phyloP scores from a whole-genome alignment of 345 rosid species.

The Luvunga scandens region DNA sequence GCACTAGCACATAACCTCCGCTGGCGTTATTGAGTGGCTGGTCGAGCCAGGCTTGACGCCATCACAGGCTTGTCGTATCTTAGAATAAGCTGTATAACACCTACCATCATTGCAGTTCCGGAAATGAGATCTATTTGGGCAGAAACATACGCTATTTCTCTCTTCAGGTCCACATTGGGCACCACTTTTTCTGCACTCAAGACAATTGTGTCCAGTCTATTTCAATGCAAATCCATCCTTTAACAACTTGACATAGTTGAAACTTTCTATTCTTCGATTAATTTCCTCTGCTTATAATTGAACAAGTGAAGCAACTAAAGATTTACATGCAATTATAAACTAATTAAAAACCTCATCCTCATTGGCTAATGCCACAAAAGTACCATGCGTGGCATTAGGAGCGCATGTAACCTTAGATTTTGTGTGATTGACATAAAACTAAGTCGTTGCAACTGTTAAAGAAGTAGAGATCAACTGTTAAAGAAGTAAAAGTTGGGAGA shows the following conservation, averaged over 20 bases:
- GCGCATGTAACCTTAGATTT: constrained; percentile 1
- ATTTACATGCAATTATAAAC: constrained; percentile 2
- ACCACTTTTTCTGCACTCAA: constrained; percentile 21
- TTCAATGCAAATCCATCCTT: constrained; percentile 18
- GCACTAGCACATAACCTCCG: no score
- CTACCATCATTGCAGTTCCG: constrained; percentile 23
- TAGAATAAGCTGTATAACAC: no score
- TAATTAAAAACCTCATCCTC: constrained; percentile 9
- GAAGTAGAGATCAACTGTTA: no score
- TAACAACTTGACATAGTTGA: constrained; percentile 8
- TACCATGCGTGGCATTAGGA: neutral
- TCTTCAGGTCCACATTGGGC: constrained; percentile 28
- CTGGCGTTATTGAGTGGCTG: no score
- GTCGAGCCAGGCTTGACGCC: no score
- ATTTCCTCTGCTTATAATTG: constrained; percentile 6
- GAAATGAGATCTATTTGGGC: constrained; percentile 21
- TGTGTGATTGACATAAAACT: constrained; percentile 11
- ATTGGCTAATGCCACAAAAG: constrained; percentile 23
- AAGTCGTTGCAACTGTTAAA: constrained; percentile 17
- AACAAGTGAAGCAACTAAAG: constrained; percentile 17
- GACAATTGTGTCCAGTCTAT: constrained; percentile 25
- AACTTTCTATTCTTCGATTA: neutral
- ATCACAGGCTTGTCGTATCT: no score
- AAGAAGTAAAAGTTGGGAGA: no score
- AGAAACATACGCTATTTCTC: constrained; percentile 18